Evolutionary conservation across 2,329 filamentous ascomycete genomes (phyloP), one percentile per base, ranked within the genome.

Genomic region (Xylaria digitata): DNA sequence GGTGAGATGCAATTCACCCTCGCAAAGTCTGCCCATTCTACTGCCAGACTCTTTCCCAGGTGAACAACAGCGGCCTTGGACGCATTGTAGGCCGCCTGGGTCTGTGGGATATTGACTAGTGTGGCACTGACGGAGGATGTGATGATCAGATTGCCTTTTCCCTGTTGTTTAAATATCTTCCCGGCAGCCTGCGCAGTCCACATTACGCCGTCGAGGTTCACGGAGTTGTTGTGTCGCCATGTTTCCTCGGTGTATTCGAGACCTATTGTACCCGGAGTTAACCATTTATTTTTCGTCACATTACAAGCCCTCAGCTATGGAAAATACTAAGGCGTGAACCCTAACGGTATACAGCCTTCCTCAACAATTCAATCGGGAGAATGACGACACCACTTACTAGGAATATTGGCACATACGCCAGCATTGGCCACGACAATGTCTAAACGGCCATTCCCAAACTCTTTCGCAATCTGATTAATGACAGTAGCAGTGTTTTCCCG

Each of bases 371-470:
- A 2, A 13, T n/a, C 15, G 17, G 13, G 50, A 43, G 3, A 32
- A 42, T 11, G n/a, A n/a, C 23, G 1, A 2, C 21, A 26, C 21
- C 17, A 19, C 63, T 50, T 52, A 65, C 55, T 79, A 0, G 80
- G 73, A 30, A 78, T 74, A 56, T 81, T 73, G 5, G 76, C 75
- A 6, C 77, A 74, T 40, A 82, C 78, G 1, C 81, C 81, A 3
- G 81, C 80, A 55, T 82, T 82, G 21, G 80, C 81, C 1, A 83
- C 80, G 21, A 81, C 72, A 37, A 83, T 75, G 65, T 82, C 79
- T 3, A 82, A 70, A 13, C 61, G 57, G 32, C 79, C 78, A 4
- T 77, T 76, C 45, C 78, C 78, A 17, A 81, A 73, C 19, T 82
- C 81, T 46, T 75, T 71, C 9, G 78, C 77, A 0, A 78, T 78